phyloP scores from a whole-genome alignment of 2,329 filamentous ascomycete genomes.

The Periconia sp. region DNA sequence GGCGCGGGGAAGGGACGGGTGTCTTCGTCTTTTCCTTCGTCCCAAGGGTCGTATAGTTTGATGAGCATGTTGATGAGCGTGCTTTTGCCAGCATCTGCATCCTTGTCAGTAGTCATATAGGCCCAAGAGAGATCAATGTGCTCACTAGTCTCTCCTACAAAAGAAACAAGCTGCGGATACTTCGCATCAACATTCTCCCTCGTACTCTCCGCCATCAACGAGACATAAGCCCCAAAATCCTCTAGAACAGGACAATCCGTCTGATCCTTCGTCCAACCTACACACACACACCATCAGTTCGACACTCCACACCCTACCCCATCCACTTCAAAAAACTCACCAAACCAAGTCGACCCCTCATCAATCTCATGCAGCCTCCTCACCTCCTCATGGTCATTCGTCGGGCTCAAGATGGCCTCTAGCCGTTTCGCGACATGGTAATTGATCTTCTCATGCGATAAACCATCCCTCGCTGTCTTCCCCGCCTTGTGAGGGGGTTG shows the following conservation, averaged over 20 bases:
- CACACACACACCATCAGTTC: neutral
- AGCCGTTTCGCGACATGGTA: too few relatives aligned
- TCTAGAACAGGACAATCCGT: conserved; percentile 9
- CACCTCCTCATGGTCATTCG: too few relatives aligned
- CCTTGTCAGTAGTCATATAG: too few relatives aligned
- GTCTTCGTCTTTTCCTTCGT: conserved; percentile 25
- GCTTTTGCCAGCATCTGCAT: conserved; percentile 55
- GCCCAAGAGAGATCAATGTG: too few relatives aligned
- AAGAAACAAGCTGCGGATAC: conserved; percentile 37
- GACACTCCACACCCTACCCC: conserved; percentile 7
- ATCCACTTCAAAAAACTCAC: neutral
- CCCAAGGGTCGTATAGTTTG: conserved; percentile 24
- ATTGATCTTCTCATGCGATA: too few relatives aligned
- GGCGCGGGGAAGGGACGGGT: too few relatives aligned
- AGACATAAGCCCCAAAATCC: conserved; percentile 9
- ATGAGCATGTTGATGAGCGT: conserved; percentile 53
- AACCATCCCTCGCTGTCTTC: too few relatives aligned
- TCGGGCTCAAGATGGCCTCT: too few relatives aligned
- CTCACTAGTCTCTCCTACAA: conserved; percentile 48
- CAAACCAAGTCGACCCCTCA: conserved; percentile 19
- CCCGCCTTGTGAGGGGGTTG: too few relatives aligned
- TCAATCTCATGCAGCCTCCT: conserved; percentile 12
- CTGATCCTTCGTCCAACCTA: too few relatives aligned
- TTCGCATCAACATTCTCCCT: neutral
- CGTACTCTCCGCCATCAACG: too few relatives aligned